Percentiles rank a stretch among this genome's conserved stretches.
Evolutionary conservation across 148 eudicot genomes (phyloP).

Genomic region (Tetragonia tetragonoides): DNA sequence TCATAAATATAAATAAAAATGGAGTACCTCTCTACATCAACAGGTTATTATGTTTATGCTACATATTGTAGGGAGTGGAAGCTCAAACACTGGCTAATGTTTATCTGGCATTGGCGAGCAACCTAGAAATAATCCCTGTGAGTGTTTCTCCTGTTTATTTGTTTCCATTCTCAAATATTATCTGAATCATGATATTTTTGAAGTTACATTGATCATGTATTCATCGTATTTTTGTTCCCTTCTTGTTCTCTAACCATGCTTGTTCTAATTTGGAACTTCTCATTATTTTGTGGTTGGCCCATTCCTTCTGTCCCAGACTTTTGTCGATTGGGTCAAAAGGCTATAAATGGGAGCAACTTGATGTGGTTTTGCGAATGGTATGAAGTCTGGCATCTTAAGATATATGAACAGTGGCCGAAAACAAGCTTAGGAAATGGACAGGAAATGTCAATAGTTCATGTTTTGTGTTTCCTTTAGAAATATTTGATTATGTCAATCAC

Average conservation of each 20-base stretch:
- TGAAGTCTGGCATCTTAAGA: background rate
- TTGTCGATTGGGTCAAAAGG: background rate
- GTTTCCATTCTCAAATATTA: background rate
- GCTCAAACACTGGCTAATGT: constrained; percentile 98
- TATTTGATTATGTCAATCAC: background rate
- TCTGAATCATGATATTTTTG: background rate
- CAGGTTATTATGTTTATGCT: background rate
- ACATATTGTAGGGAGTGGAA: constrained; percentile 82
- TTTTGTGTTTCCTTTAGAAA: too few species aligned
- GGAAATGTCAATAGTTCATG: background rate
- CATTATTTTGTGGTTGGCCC: background rate
- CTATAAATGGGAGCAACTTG: background rate
- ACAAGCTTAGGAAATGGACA: background rate
- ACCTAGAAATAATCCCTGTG: constrained; percentile 94
- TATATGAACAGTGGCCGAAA: too few species aligned
- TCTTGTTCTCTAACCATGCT: background rate
- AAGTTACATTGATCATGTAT: background rate
- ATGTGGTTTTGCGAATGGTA: background rate
- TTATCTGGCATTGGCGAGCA: constrained; percentile 91
- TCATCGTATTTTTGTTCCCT: background rate
- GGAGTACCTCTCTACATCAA: background rate
- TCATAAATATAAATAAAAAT: too few species aligned
- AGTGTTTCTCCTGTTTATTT: constrained; percentile 22
- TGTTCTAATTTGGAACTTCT: background rate
- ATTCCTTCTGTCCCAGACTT: background rate